These are phyloP conservation scores for Phyllosticta citriasiana DNA, from an alignment of 2,329 filamentous ascomycete genomes.

Conservation along the genomic window DNA sequence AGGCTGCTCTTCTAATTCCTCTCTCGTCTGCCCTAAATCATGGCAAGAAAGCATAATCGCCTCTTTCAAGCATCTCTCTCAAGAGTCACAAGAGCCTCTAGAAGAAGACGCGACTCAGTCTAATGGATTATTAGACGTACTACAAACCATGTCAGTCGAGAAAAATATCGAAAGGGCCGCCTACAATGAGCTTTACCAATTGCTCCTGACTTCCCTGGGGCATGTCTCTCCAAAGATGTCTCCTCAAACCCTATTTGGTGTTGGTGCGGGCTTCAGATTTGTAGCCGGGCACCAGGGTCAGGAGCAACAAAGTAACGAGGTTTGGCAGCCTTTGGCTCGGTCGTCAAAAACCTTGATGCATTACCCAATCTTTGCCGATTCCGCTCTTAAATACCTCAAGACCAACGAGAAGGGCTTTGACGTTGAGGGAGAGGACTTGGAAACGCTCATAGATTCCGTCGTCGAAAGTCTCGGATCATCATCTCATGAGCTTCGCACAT, in stretches of 20 bases:
- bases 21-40: conserved; percentile 15
- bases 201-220: conserved; percentile 16
- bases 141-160: conserved; percentile 16
- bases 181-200: conserved; percentile 15
- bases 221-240: background rate
- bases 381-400: conserved; percentile 49
- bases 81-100: background rate
- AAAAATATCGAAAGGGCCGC: conserved; percentile 16
- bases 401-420: conserved; percentile 44
- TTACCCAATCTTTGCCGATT: conserved; percentile 27
- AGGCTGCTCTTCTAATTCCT: conserved; percentile 3
- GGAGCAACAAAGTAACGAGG: conserved; percentile 40
- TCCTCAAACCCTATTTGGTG: conserved; percentile 47
- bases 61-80: conserved; percentile 51
- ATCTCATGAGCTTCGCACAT: conserved; percentile 63
- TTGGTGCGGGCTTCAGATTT: conserved; percentile 63
- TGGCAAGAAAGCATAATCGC: conserved; percentile 45
- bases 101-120: conserved; percentile 18
- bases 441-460: conserved; percentile 54
- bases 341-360: conserved; percentile 58
- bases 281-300: conserved; percentile 42
- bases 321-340: conserved; percentile 57
- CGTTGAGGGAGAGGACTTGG: conserved; percentile 46
- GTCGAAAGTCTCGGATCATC: conserved; percentile 65
- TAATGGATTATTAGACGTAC: conserved; percentile 22